Conservation (phyloP, 2,329 filamentous ascomycete genomes). For the Ascomycota sp. region DNA sequence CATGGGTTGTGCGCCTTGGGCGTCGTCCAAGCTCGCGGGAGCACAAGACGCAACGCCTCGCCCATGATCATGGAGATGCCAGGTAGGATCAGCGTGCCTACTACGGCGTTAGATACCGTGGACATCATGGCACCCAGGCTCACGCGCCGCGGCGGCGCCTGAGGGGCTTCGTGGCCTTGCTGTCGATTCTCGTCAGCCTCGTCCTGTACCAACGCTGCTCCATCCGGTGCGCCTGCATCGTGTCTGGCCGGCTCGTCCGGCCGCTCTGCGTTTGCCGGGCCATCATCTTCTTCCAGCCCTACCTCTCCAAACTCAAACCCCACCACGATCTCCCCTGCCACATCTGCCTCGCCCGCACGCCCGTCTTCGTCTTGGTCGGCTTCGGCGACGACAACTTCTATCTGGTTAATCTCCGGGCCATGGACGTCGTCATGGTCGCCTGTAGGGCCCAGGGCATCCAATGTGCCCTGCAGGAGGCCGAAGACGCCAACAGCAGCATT, state of each 20-base stretch:
- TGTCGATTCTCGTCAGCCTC: conserved; percentile 5
- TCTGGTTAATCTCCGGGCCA: background rate
- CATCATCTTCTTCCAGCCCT: background rate
- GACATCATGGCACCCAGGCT: conserved; percentile 17
- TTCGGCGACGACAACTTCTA: conserved; percentile 1
- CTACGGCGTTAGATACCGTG: conserved; percentile 26
- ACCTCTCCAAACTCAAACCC: background rate
- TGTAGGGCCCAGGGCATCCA: conserved; percentile 16
- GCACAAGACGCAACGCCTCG: conserved; percentile 43
- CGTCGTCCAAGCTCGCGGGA: conserved; percentile 49
- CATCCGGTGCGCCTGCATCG: too few species aligned
- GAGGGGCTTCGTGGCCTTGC: conserved; percentile 13
- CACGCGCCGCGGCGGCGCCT: conserved; percentile 13
- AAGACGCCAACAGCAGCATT: conserved; percentile 13
- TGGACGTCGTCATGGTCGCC: conserved; percentile 5
- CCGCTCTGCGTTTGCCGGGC: background rate
- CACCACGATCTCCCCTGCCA: background rate
- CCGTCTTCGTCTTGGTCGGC: conserved; percentile 6
- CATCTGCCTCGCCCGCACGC: too few species aligned
- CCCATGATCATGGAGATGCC: conserved; percentile 63
- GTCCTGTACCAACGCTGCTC: too few species aligned
- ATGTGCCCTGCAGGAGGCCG: conserved; percentile 15
- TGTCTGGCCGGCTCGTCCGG: too few species aligned
- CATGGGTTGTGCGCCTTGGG: conserved; percentile 12
- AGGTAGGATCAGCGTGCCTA: conserved; percentile 52